Conservation (phyloP, 495 filamentous ascomycete genomes). For the Aspergillus heteromorphus region DNA sequence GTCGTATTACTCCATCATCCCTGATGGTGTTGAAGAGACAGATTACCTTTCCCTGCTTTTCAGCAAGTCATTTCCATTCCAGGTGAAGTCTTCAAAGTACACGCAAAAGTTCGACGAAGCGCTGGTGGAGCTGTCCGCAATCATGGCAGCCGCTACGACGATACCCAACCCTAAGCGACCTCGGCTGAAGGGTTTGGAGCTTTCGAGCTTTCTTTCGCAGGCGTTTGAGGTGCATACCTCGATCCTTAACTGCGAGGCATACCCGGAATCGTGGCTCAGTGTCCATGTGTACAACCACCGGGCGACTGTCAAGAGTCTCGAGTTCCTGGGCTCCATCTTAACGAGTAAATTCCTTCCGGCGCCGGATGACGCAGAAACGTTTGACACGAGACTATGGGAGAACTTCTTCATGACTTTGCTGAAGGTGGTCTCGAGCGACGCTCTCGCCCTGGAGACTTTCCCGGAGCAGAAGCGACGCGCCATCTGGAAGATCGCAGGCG, state of each 20-base stretch:
- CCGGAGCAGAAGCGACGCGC: constrained; percentile 93
- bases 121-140: constrained; percentile 79
- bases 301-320: constrained; percentile 81
- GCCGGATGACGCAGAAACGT: constrained; percentile 86
- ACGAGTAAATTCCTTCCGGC: constrained; percentile 73
- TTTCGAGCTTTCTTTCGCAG: constrained; percentile 67
- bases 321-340: constrained; percentile 72
- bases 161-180: constrained; percentile 47
- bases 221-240: constrained; percentile 75
- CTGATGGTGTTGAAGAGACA: constrained; percentile 57
- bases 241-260: constrained; percentile 83
- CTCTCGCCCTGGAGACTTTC: constrained; percentile 89
- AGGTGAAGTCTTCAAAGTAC: constrained; percentile 58
- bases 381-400: constrained; percentile 92
- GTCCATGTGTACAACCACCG: constrained; percentile 93
- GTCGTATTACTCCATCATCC: constrained; percentile 75
- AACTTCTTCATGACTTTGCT: constrained; percentile 85
- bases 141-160: constrained; percentile 74
- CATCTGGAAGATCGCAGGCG: constrained; percentile 98
- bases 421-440: constrained; percentile 81
- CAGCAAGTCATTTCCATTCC: constrained; percentile 86
- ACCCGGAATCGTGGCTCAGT: constrained; percentile 85
- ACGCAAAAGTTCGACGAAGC: constrained; percentile 76
- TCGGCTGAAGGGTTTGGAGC: constrained; percentile 68
- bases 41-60: constrained; percentile 79